Percentiles rank a stretch among this genome's conserved stretches.
These are phyloP conservation scores for Amphibolis antarctica DNA, from an alignment of 106 monocot species.

Conservation along the genomic window DNA sequence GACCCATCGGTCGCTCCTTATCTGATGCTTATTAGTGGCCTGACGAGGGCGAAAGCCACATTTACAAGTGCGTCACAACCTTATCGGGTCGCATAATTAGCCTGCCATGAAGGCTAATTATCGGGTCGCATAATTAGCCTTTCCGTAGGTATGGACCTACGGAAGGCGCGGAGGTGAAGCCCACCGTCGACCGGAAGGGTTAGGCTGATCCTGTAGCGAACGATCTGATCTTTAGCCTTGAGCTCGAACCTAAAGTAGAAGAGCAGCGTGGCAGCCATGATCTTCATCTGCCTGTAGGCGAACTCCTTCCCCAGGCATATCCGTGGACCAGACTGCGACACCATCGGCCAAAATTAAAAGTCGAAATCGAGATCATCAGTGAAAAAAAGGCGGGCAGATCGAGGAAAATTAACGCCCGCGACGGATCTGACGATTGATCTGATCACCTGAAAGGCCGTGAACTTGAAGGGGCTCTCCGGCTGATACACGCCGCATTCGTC, in stretches of 20 bases:
- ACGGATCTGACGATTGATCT: too few species aligned
- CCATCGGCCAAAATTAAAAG: neutral
- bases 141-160: too few species aligned
- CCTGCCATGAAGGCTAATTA: too few species aligned
- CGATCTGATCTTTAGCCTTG: neutral
- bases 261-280: constrained; percentile 8
- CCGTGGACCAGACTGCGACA: constrained; percentile 15
- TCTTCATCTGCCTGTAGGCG: constrained; percentile 23
- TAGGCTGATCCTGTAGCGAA: constrained; percentile 1
- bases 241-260: constrained; percentile 12
- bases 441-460: constrained; percentile 19
- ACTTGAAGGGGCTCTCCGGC: constrained; percentile 17
- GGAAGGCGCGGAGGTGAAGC: constrained; percentile 2
- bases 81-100: too few species aligned
- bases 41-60: too few species aligned
- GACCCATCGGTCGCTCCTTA: too few species aligned
- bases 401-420: too few species aligned
- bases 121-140: too few species aligned
- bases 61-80: too few species aligned
- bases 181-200: constrained; percentile 11
- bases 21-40: too few species aligned
- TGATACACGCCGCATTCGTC: constrained; percentile 1
- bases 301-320: constrained; percentile 25
- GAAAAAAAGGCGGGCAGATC: too few species aligned
- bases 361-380: neutral